These are phyloP conservation scores for Hirsutella rhossiliensis DNA, from an alignment of 2,329 filamentous ascomycete genomes.

Conservation along the genomic window DNA sequence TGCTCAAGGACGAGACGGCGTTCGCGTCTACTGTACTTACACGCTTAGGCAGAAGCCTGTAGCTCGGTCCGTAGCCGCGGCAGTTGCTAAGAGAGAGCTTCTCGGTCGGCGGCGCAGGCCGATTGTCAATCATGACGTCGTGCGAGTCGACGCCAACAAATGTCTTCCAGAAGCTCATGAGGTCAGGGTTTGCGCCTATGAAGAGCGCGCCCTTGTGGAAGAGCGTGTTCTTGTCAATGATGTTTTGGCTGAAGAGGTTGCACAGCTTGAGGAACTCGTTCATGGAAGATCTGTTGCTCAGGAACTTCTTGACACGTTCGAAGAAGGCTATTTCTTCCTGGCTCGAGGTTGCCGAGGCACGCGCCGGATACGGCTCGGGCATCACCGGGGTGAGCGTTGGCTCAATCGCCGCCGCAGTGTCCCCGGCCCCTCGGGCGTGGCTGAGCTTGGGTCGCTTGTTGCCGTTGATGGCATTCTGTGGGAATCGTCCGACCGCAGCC, in stretches of 20 bases:
- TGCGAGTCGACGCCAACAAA: slow-evolving; percentile 70
- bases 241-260: slow-evolving; percentile 86
- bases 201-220: slow-evolving; percentile 75
- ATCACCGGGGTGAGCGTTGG: slow-evolving; percentile 81
- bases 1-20: background rate
- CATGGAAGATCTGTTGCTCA: slow-evolving; percentile 84
- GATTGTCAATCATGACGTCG: slow-evolving; percentile 69
- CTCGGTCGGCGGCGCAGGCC: slow-evolving; percentile 61
- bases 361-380: slow-evolving; percentile 75
- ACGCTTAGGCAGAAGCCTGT: slow-evolving; percentile 79
- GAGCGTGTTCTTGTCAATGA: slow-evolving; percentile 77
- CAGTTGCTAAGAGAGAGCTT: slow-evolving; percentile 92
- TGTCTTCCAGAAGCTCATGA: slow-evolving; percentile 78
- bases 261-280: slow-evolving; percentile 95
- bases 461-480: slow-evolving; percentile 20
- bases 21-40: slow-evolving; percentile 23
- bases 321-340: slow-evolving; percentile 89
- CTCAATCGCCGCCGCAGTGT: slow-evolving; percentile 55
- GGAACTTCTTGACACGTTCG: slow-evolving; percentile 90
- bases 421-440: slow-evolving; percentile 49
- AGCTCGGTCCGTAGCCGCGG: slow-evolving; percentile 89
- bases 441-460: slow-evolving; percentile 63
- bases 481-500: slow-evolving; percentile 21
- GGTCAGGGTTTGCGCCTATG: slow-evolving; percentile 75
- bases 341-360: slow-evolving; percentile 58